These are phyloP conservation scores for Kwoniella sp. DNA, from an alignment of 768 basidiomycete species.

Conservation along the genomic window DNA sequence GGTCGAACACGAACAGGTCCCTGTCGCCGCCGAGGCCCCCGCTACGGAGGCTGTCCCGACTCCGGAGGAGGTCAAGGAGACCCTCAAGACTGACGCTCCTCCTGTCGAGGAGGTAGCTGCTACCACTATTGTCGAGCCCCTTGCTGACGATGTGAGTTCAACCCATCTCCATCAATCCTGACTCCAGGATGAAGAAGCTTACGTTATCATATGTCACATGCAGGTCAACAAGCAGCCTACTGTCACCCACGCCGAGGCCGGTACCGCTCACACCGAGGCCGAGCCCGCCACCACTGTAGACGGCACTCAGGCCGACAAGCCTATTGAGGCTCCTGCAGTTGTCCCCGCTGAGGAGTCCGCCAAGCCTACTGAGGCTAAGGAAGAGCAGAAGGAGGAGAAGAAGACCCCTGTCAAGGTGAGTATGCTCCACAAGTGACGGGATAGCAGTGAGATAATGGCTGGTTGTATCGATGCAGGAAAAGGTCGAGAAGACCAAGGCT, in stretches of 20 bases:
- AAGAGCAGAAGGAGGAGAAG: constrained; percentile 50
- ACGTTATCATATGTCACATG: background rate
- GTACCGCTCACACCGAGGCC: constrained; percentile 43
- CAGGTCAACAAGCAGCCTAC: constrained; percentile 45
- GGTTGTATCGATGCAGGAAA: constrained; percentile 51
- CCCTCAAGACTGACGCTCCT: constrained; percentile 30
- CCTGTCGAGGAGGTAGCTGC: constrained; percentile 28
- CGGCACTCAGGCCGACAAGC: constrained; percentile 43
- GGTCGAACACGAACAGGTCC: constrained; percentile 16
- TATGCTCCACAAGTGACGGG: constrained; percentile 24
- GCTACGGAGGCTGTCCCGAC: constrained; percentile 57
- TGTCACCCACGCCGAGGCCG: constrained; percentile 47
- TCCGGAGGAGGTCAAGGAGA: constrained; percentile 57
- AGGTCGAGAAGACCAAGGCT: constrained; percentile 59
- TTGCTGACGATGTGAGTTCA: constrained; percentile 32
- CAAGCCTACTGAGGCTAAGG: constrained; percentile 27
- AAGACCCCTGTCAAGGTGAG: constrained; percentile 40
- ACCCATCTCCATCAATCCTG: background rate
- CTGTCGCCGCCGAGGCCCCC: constrained; percentile 55
- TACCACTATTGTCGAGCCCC: constrained; percentile 27
- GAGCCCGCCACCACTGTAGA: constrained; percentile 48
- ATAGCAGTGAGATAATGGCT: background rate
- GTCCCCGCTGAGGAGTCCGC: constrained; percentile 43
- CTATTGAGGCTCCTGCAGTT: constrained; percentile 44
- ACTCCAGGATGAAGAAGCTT: background rate